Base-by-base conservation (phyloP, 176 grass and related monocot genomes). In the Eremochloa ophiuroides region DNA sequence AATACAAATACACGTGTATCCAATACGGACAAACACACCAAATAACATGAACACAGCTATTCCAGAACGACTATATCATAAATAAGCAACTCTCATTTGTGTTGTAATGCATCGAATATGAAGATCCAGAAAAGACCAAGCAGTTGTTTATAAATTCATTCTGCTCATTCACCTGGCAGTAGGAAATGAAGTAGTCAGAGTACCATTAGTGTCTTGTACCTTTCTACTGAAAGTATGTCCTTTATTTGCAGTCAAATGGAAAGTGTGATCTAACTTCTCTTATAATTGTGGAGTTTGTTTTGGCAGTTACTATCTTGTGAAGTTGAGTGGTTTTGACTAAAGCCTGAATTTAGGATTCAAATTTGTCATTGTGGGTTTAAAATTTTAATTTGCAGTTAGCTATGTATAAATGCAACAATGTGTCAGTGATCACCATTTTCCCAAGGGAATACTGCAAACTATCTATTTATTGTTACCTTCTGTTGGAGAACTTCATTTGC, bases 401-500 rank as follows among this genome's bases (percentile, higher is more conserved):
- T 34, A 37, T 46, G 13, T 59, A 59, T 35, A 20, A 12, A 56
- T 18, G 4, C 18, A 29, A 23, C 8, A 60, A 34, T 75, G 48
- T 62, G 18, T n/a, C n/a, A 60, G 12, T 15, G 7, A 28, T 66
- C 2, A 0, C 11, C 33, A 83, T n/a, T 37, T 58, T 23, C 58
- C 27, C 7, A 35, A 37, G 28, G 1, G 41, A 50, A 60, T 60
- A 28, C 43, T 46, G 44, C 8, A 53, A 5, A 69, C 29, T 73
- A 6, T 71, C 10, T 79, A 6, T 33, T 10, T 55, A 55, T 23
- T 23, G 17, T 74, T 82, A 89, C 83, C 83, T 82, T 89, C 20
- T 81, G 46, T 65, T 78, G 73, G 65, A 89, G 66, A 50, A 73
- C 38, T 82, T 82, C 29, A 18, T 89, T 85, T 34, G 34, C 77